Conservation (phyloP, 495 filamentous ascomycete genomes). For the Xeromyces bisporus region DNA sequence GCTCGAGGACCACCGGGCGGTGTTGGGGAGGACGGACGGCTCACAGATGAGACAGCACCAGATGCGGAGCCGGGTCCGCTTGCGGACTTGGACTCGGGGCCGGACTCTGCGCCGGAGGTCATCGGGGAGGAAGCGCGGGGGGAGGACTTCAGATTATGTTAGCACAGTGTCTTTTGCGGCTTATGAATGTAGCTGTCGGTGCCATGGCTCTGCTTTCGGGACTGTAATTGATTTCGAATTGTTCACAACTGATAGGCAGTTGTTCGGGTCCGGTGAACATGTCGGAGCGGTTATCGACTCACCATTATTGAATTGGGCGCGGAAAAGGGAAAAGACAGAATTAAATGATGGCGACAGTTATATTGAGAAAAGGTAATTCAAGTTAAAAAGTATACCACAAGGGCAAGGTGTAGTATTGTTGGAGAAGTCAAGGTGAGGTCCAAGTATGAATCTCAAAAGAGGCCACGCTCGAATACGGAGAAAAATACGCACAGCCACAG, state of each 20-base stretch:
- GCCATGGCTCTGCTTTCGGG: no score
- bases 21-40: slow-evolving; percentile 68
- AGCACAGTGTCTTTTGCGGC: not conserved
- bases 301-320: slow-evolving; percentile 24
- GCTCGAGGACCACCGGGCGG: slow-evolving; percentile 90
- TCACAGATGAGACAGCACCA: slow-evolving; percentile 45
- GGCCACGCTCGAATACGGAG: slow-evolving; percentile 11
- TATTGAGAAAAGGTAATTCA: not conserved
- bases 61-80: slow-evolving; percentile 43
- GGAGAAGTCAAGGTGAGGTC: not conserved
- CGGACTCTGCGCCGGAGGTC: slow-evolving; percentile 33
- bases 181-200: not conserved
- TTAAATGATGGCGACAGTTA: not conserved
- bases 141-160: slow-evolving; percentile 17
- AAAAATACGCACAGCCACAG: no score
- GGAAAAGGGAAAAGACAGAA: slow-evolving; percentile 6
- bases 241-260: no score
- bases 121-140: slow-evolving; percentile 32
- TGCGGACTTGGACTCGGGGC: slow-evolving; percentile 44
- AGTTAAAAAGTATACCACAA: slow-evolving; percentile 10
- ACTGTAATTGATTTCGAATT: no score
- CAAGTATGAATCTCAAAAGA: not conserved
- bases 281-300: slow-evolving; percentile 8
- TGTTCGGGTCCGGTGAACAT: no score
- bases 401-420: no score